Conservation (phyloP, 768 basidiomycete genomes). For the Lentinula boryana region DNA sequence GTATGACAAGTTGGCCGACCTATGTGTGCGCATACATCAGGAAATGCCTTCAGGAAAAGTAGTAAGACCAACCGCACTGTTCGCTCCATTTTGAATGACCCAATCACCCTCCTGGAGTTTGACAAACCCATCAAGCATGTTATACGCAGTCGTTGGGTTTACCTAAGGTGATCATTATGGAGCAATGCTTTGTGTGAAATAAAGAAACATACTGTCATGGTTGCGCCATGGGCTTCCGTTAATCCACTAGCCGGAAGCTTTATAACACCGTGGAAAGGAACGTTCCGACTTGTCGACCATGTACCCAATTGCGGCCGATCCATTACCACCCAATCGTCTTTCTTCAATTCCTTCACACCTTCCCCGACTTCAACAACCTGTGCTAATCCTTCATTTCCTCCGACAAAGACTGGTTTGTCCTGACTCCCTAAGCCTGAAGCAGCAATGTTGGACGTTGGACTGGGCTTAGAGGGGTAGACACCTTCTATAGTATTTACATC, state of each 20-base stretch:
- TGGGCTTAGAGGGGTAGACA: slow-evolving; percentile 68
- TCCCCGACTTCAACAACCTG: slow-evolving; percentile 56
- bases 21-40: slow-evolving; percentile 17
- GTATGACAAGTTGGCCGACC: slow-evolving; percentile 84
- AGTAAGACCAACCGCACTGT: slow-evolving; percentile 60
- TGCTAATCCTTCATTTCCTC: slow-evolving; percentile 75
- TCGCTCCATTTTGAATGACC: slow-evolving; percentile 84
- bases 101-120: slow-evolving; percentile 63
- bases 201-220: slow-evolving; percentile 50
- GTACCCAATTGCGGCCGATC: slow-evolving; percentile 66
- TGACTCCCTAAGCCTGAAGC: slow-evolving; percentile 24
- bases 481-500: slow-evolving; percentile 81
- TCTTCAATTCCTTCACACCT: slow-evolving; percentile 39
- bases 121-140: slow-evolving; percentile 73
- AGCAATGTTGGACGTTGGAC: slow-evolving; percentile 27
- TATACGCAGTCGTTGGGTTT: slow-evolving; percentile 80
- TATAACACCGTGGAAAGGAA: slow-evolving; percentile 50
- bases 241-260: slow-evolving; percentile 48
- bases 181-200: neutral
- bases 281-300: slow-evolving; percentile 57
- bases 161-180: slow-evolving; percentile 34
- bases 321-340: slow-evolving; percentile 74
- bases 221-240: slow-evolving; percentile 64
- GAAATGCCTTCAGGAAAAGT: neutral
- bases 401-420: slow-evolving; percentile 44